Evolutionary conservation across 208 protist species (phyloP).

Genomic region (Naegleria fowleri): DNA sequence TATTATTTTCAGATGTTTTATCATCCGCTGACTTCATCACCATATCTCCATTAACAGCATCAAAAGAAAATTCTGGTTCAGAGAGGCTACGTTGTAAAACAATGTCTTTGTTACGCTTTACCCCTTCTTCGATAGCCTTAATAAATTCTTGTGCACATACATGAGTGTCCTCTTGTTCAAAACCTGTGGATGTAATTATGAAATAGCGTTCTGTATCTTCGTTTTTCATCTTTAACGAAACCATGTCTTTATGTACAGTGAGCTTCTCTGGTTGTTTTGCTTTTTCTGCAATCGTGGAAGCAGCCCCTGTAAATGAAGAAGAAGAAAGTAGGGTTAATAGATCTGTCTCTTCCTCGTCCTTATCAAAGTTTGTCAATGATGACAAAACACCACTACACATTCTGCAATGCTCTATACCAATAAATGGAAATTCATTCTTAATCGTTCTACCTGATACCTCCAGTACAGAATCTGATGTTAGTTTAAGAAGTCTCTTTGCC

Average conservation of each 20-base stretch:
- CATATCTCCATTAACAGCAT: background rate
- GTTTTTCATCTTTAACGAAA: background rate
- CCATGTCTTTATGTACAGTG: background rate
- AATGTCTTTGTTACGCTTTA: background rate
- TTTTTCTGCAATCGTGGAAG: background rate
- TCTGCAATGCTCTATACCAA: slow-evolving; percentile 14
- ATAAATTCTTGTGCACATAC: background rate
- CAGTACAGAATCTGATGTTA: background rate
- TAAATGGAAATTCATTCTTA: slow-evolving; percentile 5
- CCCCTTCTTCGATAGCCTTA: background rate
- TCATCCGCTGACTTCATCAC: background rate
- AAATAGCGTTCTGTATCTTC: background rate
- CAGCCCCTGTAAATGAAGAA: background rate
- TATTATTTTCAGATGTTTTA: background rate
- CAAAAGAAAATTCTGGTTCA: background rate
- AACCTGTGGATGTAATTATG: background rate
- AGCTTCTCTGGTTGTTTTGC: background rate
- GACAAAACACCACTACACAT: background rate
- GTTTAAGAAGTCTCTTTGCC: background rate
- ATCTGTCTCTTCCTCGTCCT: background rate
- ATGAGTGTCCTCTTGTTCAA: background rate
- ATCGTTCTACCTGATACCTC: background rate
- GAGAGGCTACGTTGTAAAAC: background rate
- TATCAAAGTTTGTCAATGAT: background rate
- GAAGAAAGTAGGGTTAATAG: background rate